Evolutionary conservation across 2,329 filamentous ascomycete genomes (phyloP), one percentile per base, ranked within the genome.

Genomic region (Clonostachys sp.): DNA sequence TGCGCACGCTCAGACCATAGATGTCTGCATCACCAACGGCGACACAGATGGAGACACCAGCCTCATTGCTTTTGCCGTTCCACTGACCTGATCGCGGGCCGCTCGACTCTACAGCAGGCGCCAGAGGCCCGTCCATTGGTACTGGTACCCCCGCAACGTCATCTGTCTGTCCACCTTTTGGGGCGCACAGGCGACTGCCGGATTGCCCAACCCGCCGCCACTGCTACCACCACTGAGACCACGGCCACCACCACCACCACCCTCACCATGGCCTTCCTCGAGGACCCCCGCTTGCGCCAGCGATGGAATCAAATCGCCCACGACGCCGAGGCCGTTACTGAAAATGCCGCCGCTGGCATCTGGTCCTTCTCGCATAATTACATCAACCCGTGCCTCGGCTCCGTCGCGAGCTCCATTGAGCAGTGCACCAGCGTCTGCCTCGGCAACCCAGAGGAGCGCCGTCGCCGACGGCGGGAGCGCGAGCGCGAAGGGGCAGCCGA

Each of bases 221-320:
- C 24, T 30, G 24, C 24, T 30, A 30, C 24, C 24, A 30, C 24
- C 24, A 30, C 24, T 30, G 24, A 10, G 24, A 30, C 24, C 24
- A 30, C 24, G 9, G 24, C 24, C 24, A 24, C 24, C 24, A 7
- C 45, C 9, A 16, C 20, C 38, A 16, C 42, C 17, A 30, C 6
- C 38, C 44, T 49, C 63, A 63, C 46, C 51, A 82, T 82, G 79
- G 71, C 77, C 46, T 82, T 86, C 55, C 73, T 86, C 54, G 81
- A 86, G 61, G 91, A 96, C 68, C 91, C 91, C 51, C 88, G 91
- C 60, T 83, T 96, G 66, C 89, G 91, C 55, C 91, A 95, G 67
- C 90, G 89, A 58, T 89, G 95, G 80, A 95, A 96, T 65, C 89
- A 94, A 62, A 86, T 96, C 63, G 86, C 89, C 7, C 87, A 94